A percentile compares a stretch with the other conserved stretches of the same genome.
Conservation (phyloP, 305 asterid species). For the Coffea humblotiana region DNA sequence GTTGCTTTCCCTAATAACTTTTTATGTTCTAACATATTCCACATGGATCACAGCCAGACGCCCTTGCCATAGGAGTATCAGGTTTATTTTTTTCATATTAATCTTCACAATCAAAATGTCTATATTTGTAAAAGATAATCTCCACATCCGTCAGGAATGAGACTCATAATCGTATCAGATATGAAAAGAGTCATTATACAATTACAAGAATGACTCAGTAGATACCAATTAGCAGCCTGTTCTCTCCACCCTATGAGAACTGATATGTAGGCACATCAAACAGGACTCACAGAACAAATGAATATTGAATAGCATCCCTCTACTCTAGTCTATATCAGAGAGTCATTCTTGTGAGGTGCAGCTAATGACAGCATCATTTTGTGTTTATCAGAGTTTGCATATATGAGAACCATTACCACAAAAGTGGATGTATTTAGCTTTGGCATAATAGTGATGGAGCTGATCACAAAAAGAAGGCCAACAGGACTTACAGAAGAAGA, state of each 20-base stretch:
- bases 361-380: slow-evolving; percentile 3
- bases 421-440: slow-evolving; percentile 86
- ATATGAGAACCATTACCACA: slow-evolving; percentile 69
- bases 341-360: slow-evolving; percentile 3
- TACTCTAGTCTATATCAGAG: background rate
- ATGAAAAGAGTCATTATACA: background rate
- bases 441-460: slow-evolving; percentile 71
- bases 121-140: background rate
- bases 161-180: background rate
- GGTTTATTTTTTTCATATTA: background rate
- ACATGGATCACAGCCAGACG: background rate
- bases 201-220: background rate
- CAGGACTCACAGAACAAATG: background rate
- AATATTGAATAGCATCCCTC: background rate
- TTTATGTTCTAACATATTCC: background rate
- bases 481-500: slow-evolving; percentile 59
- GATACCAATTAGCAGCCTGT: background rate
- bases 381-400: slow-evolving; percentile 66
- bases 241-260: background rate
- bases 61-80: background rate
- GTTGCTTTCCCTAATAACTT: background rate
- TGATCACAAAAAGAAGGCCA: slow-evolving; percentile 71
- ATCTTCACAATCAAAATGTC: background rate
- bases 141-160: background rate
- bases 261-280: background rate